A percentile compares a stretch with the other conserved stretches of the same genome.
Evolutionary conservation across 2,329 filamentous ascomycete species (phyloP).

Genomic region (Fonsecaea multimorphosa): DNA sequence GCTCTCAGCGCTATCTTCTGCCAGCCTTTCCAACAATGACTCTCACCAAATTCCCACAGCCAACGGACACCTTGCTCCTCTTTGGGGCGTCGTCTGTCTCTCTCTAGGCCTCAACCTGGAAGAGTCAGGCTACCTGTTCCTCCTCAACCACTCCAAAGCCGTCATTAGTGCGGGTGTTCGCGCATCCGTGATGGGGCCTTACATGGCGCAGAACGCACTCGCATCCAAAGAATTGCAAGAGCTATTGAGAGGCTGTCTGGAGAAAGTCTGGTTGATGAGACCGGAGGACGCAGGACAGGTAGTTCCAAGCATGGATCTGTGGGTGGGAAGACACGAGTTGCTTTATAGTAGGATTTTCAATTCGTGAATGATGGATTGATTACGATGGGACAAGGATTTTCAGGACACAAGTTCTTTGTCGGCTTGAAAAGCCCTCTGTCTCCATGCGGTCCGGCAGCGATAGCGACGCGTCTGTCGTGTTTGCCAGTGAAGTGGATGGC

Average conservation of each 20-base stretch:
- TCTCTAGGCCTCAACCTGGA: conserved; percentile 59
- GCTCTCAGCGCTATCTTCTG: conserved; percentile 40
- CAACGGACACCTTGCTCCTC: conserved; percentile 64
- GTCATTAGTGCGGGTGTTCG: conserved; percentile 67
- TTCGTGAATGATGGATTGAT: conserved; percentile 52
- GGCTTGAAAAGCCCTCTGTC: not conserved
- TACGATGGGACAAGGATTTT: not conserved
- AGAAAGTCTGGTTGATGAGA: conserved; percentile 54
- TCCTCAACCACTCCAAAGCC: conserved; percentile 69
- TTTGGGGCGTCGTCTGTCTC: conserved; percentile 64
- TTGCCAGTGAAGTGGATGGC: not conserved
- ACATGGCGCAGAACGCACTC: conserved; percentile 66
- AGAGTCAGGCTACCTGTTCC: conserved; percentile 65
- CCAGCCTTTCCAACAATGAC: conserved; percentile 36
- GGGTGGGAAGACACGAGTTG: conserved; percentile 69
- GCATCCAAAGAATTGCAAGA: conserved; percentile 60
- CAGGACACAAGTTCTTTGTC: not conserved
- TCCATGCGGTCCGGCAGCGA: not conserved
- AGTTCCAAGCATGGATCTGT: conserved; percentile 68
- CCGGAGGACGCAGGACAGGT: conserved; percentile 65
- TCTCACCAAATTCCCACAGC: conserved; percentile 36
- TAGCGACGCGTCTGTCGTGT: not conserved
- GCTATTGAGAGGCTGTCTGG: conserved; percentile 58
- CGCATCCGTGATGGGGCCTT: conserved; percentile 69
- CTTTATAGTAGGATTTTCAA: conserved; percentile 72